phyloP scores from a whole-genome alignment of 2,329 filamentous ascomycete species.

The Fusarium pseudonygamai region DNA sequence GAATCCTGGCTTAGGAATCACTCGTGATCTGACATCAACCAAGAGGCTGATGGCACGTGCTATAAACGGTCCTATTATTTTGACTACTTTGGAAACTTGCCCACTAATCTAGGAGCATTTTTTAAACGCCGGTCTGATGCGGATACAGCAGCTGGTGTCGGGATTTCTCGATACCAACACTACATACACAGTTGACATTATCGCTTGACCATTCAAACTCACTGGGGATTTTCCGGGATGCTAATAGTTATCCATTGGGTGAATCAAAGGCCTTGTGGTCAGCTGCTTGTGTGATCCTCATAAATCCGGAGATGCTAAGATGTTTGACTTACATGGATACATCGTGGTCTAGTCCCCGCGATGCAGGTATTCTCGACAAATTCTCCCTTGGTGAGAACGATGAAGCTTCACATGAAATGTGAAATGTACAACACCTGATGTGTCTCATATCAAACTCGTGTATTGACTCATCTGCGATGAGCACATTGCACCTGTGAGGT shows the following conservation, averaged over 20 bases:
- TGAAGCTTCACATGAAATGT: background rate
- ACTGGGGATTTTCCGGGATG: background rate
- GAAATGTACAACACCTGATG: background rate
- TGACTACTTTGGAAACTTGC: background rate
- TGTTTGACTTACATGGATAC: slow-evolving; percentile 9
- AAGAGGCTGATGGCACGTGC: slow-evolving; percentile 4
- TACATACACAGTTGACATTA: background rate
- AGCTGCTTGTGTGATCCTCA: background rate
- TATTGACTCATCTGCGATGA: background rate
- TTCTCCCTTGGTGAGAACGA: background rate
- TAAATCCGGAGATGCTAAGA: background rate
- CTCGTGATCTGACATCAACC: slow-evolving; percentile 6
- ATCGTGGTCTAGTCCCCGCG: background rate
- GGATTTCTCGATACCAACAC: slow-evolving; percentile 12
- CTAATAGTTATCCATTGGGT: background rate
- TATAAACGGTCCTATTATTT: slow-evolving; percentile 20
- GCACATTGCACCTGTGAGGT: background rate
- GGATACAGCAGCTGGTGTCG: slow-evolving; percentile 5
- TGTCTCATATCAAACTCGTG: background rate
- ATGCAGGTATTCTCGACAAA: background rate
- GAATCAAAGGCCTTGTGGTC: background rate
- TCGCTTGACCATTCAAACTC: background rate
- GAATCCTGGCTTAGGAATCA: slow-evolving; percentile 6
- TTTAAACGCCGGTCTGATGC: background rate
- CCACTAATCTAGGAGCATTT: background rate